Evolutionary conservation across 148 eudicot genomes (phyloP), one percentile per base, ranked within the genome.

Genomic region (Fagopyrum esculentum): DNA sequence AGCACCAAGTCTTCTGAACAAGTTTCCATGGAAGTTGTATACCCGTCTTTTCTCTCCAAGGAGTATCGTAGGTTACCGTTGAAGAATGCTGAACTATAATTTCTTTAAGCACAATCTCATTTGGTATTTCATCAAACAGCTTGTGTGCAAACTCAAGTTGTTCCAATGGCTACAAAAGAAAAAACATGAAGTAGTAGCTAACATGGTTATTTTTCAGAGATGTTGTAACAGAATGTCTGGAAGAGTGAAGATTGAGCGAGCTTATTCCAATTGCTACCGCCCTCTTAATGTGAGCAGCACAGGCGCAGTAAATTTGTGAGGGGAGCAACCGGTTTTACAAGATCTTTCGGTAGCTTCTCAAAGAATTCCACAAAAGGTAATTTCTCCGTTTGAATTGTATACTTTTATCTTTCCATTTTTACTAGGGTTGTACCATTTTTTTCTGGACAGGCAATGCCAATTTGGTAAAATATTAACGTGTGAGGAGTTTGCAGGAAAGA

Each of bases 301-400:
- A 22, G 26, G 0, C 26, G 26, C 26, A 22, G 26, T 71, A 78
- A 89, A 80, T 94, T 88, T 80, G 90, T 94, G 16, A 85, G 83
- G 52, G 93, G 90, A 77, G 71, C 97, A 11, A 75, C 87, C 26
- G 74, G 84, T 68, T 91, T 84, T 82, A 90, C 80, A 55, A 81
- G 84, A 88, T 64, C 85, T 74, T 87, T 85, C 78, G 79, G 73
- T 78, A 86, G 85, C 80, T 86, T 83, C 64, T 78, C 83, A 73
- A 81, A 90, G 73, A 81, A 84, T 70, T 80, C 86, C 3, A 83
- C 75, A 76, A 85, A 88, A 85, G 97, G 98, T 94, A 78, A 15
- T 73, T 5, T 68, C 46, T 22, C 69, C 11, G 19, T 11, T 46
- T 61, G 19, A 50, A 30, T 16, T 45, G 16, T 29, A 46, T 3